These are phyloP conservation scores for Yamadazyma tumulicola DNA, from an alignment of 805 yeast genomes.

Conservation along the genomic window DNA sequence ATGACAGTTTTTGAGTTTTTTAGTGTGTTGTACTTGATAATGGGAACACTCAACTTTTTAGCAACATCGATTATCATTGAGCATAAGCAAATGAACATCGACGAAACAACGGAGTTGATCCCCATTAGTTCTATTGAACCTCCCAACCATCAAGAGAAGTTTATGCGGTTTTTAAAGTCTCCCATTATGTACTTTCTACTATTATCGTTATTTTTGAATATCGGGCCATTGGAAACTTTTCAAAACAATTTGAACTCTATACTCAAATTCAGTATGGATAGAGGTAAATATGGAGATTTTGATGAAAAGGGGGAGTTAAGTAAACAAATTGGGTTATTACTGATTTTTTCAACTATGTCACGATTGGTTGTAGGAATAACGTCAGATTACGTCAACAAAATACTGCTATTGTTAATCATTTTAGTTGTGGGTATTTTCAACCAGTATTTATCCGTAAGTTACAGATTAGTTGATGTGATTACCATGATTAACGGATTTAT, in stretches of 20 bases:
- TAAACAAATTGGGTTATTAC: slow-evolving; percentile 57
- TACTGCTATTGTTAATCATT: slow-evolving; percentile 29
- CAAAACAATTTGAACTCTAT: slow-evolving; percentile 80
- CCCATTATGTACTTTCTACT: slow-evolving; percentile 63
- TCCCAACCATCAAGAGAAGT: slow-evolving; percentile 29
- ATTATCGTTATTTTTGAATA: slow-evolving; percentile 56
- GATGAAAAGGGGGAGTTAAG: slow-evolving; percentile 25
- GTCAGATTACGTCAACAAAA: slow-evolving; percentile 53
- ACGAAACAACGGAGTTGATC: slow-evolving; percentile 23
- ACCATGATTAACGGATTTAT: slow-evolving; percentile 61
- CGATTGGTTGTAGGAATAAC: slow-evolving; percentile 64
- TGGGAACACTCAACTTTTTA: slow-evolving; percentile 60
- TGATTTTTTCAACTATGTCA: slow-evolving; percentile 65
- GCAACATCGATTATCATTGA: slow-evolving; percentile 63
- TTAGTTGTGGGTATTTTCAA: slow-evolving; percentile 29
- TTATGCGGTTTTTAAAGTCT: slow-evolving; percentile 44
- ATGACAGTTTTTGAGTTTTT: slow-evolving; percentile 51
- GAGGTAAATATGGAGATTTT: no score
- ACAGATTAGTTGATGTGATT: slow-evolving; percentile 12
- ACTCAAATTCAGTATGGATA: slow-evolving; percentile 33
- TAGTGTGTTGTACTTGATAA: slow-evolving; percentile 47
- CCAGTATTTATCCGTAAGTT: slow-evolving; percentile 22
- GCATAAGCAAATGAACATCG: slow-evolving; percentile 18
- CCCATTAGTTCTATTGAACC: slow-evolving; percentile 34
- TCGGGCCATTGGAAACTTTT: slow-evolving; percentile 85